A percentile compares a stretch with the other conserved stretches of the same genome.
These are phyloP conservation scores for Tylopilus intermedius DNA, from an alignment of 768 basidiomycete genomes.

Conservation along the genomic window DNA sequence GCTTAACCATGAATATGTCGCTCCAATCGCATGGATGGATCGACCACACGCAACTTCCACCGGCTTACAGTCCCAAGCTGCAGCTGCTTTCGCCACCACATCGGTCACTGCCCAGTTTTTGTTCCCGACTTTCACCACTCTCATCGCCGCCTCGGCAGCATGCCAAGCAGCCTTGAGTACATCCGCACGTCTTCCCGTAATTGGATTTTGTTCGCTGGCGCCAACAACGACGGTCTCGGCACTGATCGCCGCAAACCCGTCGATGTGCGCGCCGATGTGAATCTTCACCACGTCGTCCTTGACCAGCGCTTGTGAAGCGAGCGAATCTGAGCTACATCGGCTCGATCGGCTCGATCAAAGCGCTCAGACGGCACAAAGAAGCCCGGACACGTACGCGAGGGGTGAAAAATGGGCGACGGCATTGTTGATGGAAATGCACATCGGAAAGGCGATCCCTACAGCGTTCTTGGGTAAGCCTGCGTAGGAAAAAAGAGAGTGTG, in stretches of 20 bases:
- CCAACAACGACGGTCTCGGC: slow-evolving; percentile 93
- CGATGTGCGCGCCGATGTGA: slow-evolving; percentile 95
- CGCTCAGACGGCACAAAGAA: background rate
- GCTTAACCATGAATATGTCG: background rate
- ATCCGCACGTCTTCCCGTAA: slow-evolving; percentile 84
- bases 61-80: slow-evolving; percentile 80
- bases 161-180: slow-evolving; percentile 91
- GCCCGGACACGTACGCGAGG: slow-evolving; percentile 61
- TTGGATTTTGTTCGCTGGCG: slow-evolving; percentile 64
- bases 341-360: slow-evolving; percentile 27
- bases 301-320: slow-evolving; percentile 60
- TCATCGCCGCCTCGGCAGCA: slow-evolving; percentile 89
- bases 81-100: slow-evolving; percentile 65
- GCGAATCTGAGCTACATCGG: slow-evolving; percentile 61
- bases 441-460: slow-evolving; percentile 90
- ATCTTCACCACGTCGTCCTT: slow-evolving; percentile 94
- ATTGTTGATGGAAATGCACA: slow-evolving; percentile 91
- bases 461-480: slow-evolving; percentile 5
- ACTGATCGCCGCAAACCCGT: slow-evolving; percentile 90
- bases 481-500: background rate
- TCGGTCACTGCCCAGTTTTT: slow-evolving; percentile 97
- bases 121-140: slow-evolving; percentile 84
- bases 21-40: background rate
- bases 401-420: slow-evolving; percentile 94
- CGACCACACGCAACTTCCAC: slow-evolving; percentile 71